phyloP scores from a whole-genome alignment of 805 yeast species.

The Isabelozyma heimii region DNA sequence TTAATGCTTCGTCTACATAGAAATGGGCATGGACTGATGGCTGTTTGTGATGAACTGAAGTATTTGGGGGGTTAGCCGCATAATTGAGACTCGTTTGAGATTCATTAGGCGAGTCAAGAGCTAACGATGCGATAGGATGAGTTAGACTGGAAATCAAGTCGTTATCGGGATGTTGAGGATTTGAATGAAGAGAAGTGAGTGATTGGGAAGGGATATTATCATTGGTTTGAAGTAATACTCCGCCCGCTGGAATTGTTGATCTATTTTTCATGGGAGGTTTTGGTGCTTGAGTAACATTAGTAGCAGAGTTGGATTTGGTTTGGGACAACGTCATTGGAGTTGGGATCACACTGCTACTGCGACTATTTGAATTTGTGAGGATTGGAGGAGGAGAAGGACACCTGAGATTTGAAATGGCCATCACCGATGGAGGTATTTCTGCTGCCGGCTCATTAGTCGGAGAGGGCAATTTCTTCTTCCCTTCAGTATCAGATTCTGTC shows the following conservation, averaged over 20 bases:
- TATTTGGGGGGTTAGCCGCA: slow-evolving; percentile 27
- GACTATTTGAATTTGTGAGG: slow-evolving; percentile 25
- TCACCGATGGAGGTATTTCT: slow-evolving; percentile 44
- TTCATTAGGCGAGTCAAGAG: slow-evolving; percentile 7
- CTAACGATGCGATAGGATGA: background rate
- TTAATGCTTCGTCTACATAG: slow-evolving; percentile 64
- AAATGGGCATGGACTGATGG: slow-evolving; percentile 80
- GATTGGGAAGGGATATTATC: background rate
- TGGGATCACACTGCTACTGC: slow-evolving; percentile 1
- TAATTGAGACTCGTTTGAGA: slow-evolving; percentile 24
- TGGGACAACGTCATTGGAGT: background rate
- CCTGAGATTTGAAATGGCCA: slow-evolving; percentile 57
- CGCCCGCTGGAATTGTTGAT: slow-evolving; percentile 40
- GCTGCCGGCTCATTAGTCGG: slow-evolving; percentile 2
- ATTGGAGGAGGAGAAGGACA: slow-evolving; percentile 79
- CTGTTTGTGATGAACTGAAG: slow-evolving; percentile 45
- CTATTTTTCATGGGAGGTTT: background rate
- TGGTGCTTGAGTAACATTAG: background rate
- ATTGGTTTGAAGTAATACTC: slow-evolving; percentile 28
- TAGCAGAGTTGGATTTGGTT: background rate
- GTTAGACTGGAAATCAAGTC: background rate
- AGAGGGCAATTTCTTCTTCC: background rate
- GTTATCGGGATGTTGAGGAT: background rate
- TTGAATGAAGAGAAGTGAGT: background rate
- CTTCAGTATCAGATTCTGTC: slow-evolving; percentile 6